These are phyloP conservation scores for Huntiella savannae DNA, from an alignment of 2,329 filamentous ascomycete species.

Conservation along the genomic window DNA sequence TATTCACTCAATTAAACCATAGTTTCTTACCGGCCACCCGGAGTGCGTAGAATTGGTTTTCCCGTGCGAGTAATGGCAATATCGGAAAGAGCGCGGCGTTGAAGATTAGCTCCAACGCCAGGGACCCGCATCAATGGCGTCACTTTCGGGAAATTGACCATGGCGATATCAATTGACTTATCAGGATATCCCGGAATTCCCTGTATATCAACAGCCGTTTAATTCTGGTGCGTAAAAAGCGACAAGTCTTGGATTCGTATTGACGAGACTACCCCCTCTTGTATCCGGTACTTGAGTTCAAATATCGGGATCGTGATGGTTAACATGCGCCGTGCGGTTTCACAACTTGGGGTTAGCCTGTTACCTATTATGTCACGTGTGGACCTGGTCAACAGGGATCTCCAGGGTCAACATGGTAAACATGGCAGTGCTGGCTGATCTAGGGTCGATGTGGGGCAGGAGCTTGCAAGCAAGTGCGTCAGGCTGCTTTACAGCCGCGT, in stretches of 20 bases:
- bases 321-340: not conserved
- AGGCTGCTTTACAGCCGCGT: slow-evolving; percentile 25
- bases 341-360: not conserved
- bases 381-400: not conserved
- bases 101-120: no score
- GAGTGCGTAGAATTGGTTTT: slow-evolving; percentile 76
- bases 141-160: no score
- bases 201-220: no score
- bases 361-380: no score
- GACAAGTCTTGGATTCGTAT: no score
- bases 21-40: slow-evolving; percentile 63
- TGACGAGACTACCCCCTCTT: no score
- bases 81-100: slow-evolving; percentile 47
- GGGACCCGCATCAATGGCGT: no score
- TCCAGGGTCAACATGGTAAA: not conserved
- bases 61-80: slow-evolving; percentile 86
- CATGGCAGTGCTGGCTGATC: not conserved
- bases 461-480: slow-evolving; percentile 13
- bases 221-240: no score
- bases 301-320: not conserved
- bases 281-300: no score
- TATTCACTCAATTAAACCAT: not conserved
- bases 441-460: not conserved
- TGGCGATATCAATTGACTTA: no score
- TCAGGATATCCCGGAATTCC: no score